A percentile compares a stretch with the other conserved stretches of the same genome.
phyloP scores from a whole-genome alignment of 148 eudicot genomes.

The Rhododendron ferrugineum region DNA sequence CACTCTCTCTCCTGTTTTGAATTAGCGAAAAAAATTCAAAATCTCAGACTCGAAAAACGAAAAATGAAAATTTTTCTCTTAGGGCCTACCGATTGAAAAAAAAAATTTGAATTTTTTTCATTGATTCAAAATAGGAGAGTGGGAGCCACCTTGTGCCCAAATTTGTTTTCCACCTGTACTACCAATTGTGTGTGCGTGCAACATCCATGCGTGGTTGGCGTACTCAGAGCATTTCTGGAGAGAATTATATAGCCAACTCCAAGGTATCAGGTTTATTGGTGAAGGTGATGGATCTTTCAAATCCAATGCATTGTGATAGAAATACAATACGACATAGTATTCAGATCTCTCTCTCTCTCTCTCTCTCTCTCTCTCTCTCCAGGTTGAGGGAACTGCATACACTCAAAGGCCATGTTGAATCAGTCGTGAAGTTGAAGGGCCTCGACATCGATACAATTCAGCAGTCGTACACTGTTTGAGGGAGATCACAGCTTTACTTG shows the following conservation, averaged over 20 bases:
- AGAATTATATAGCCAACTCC: neutral
- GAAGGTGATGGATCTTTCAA: neutral
- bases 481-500: neutral
- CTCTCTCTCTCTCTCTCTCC: constrained; percentile 1
- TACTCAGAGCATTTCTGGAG: neutral
- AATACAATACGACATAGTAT: neutral
- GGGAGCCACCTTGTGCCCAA: too few species aligned
- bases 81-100: too few species aligned
- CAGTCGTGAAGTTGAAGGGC: constrained; percentile 8
- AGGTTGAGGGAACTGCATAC: constrained; percentile 43
- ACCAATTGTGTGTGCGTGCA: too few species aligned
- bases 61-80: too few species aligned
- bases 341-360: too few species aligned
- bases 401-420: constrained; percentile 36
- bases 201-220: too few species aligned
- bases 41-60: too few species aligned
- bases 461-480: constrained; percentile 9
- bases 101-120: too few species aligned
- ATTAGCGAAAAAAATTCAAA: too few species aligned
- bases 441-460: neutral
- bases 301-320: neutral
- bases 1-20: too few species aligned
- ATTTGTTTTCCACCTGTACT: too few species aligned
- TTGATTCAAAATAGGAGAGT: too few species aligned
- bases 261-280: neutral